A percentile compares a stretch with the other conserved stretches of the same genome.
Conservation (phyloP, 306 rosid species). For the Lathyrus sativus region DNA sequence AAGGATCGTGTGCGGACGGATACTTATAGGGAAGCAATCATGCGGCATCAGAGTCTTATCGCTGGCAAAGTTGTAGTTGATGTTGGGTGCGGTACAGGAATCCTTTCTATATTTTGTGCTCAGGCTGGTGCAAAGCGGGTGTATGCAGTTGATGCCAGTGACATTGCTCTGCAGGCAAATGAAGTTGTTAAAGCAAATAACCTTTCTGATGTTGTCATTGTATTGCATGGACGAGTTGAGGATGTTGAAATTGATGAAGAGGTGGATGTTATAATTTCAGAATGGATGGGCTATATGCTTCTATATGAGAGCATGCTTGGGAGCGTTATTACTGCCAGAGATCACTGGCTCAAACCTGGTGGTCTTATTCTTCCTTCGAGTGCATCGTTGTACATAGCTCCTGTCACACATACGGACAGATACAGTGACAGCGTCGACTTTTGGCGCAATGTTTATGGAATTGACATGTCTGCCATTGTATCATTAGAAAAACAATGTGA, state of each 20-base stretch:
- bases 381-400: conserved; percentile 91
- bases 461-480: no score
- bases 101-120: conserved; percentile 97
- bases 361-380: conserved; percentile 97
- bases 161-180: conserved; percentile 93
- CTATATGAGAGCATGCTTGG: conserved; percentile 99
- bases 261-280: conserved; percentile 96
- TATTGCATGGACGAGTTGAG: conserved; percentile 97
- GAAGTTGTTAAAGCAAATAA: conserved; percentile 96
- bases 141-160: conserved; percentile 98
- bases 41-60: conserved; percentile 77
- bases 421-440: no score
- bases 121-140: conserved; percentile 98
- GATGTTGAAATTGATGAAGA: conserved; percentile 88
- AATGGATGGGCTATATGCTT: conserved; percentile 99
- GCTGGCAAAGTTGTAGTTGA: conserved; percentile 95
- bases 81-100: no score
- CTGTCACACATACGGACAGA: no score
- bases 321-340: conserved; percentile 92
- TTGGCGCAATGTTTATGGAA: no score
- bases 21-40: conserved; percentile 79
- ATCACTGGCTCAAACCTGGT: conserved; percentile 97
- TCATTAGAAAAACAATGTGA: no score
- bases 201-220: conserved; percentile 70
- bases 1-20: conserved; percentile 95